A percentile compares a stretch with the other conserved stretches of the same genome.
Evolutionary conservation across 495 filamentous ascomycete species (phyloP).

Genomic region (Jackrogersella multiformis): DNA sequence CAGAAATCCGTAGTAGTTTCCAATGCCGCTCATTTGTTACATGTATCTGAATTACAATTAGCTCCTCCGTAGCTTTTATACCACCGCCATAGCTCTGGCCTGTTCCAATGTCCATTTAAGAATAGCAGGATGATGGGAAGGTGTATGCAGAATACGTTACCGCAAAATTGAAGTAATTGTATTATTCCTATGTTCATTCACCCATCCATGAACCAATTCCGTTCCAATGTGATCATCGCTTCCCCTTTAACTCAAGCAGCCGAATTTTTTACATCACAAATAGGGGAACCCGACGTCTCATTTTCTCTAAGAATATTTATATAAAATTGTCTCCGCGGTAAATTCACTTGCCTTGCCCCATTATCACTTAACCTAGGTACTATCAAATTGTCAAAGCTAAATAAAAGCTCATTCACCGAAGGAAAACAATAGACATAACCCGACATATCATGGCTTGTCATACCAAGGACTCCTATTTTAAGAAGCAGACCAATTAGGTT

Average conservation of each 20-base stretch:
- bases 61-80: neutral
- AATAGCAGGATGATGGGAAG: neutral
- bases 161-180: too few species aligned
- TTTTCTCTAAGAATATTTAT: too few species aligned
- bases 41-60: constrained; percentile 11
- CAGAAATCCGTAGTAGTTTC: constrained; percentile 16
- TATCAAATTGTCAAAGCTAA: neutral
- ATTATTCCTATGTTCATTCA: too few species aligned
- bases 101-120: neutral
- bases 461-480: constrained; percentile 2
- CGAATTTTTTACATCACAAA: too few species aligned
- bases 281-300: too few species aligned
- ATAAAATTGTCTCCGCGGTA: too few species aligned
- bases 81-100: neutral
- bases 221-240: too few species aligned
- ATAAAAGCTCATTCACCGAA: neutral
- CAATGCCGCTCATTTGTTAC: constrained; percentile 23
- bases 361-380: too few species aligned
- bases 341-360: too few species aligned
- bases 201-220: too few species aligned
- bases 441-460: constrained; percentile 1
- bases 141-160: neutral
- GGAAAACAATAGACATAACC: neutral
- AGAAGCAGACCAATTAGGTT: neutral
- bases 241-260: too few species aligned